Percentiles rank a stretch among this genome's conserved stretches.
Evolutionary conservation across 2,329 filamentous ascomycete species (phyloP).

Genomic region (Amauroascus verrucosus): DNA sequence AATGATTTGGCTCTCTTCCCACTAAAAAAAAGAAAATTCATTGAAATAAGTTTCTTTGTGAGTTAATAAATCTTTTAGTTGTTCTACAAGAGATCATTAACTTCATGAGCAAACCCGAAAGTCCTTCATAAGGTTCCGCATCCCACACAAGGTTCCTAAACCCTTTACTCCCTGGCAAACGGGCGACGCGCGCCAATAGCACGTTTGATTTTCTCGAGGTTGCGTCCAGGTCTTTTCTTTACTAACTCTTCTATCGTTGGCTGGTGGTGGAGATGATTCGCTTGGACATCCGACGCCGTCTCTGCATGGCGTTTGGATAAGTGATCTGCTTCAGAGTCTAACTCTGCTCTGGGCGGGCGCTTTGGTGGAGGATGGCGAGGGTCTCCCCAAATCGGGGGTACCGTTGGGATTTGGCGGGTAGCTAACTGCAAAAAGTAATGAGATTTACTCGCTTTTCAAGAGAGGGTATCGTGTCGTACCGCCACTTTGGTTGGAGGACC

Average conservation of each 20-base stretch:
- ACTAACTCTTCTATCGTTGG: not conserved
- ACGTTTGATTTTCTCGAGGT: not conserved
- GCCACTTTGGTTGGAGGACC: not conserved
- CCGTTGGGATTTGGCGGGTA: not conserved
- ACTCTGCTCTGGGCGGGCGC: not conserved
- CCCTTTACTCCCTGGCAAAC: not conserved
- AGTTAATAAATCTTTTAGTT: too few relatives aligned
- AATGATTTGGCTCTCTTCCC: too few relatives aligned
- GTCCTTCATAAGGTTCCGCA: too few relatives aligned
- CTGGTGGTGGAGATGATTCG: not conserved
- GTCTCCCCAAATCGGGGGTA: constrained; percentile 6
- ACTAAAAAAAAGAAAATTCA: too few relatives aligned
- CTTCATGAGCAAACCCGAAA: too few relatives aligned
- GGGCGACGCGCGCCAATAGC: not conserved
- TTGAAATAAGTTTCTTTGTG: too few relatives aligned
- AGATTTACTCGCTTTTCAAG: not conserved
- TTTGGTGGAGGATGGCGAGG: constrained; percentile 5
- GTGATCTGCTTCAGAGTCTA: not conserved
- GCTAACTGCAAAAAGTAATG: not conserved
- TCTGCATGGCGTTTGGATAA: not conserved
- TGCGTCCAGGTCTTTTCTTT: not conserved
- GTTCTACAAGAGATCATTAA: too few relatives aligned
- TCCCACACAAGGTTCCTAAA: too few relatives aligned
- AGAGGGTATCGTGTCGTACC: not conserved
- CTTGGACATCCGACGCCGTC: not conserved